phyloP scores from a whole-genome alignment of 805 yeast genomes.

The Ogataea henricii region DNA sequence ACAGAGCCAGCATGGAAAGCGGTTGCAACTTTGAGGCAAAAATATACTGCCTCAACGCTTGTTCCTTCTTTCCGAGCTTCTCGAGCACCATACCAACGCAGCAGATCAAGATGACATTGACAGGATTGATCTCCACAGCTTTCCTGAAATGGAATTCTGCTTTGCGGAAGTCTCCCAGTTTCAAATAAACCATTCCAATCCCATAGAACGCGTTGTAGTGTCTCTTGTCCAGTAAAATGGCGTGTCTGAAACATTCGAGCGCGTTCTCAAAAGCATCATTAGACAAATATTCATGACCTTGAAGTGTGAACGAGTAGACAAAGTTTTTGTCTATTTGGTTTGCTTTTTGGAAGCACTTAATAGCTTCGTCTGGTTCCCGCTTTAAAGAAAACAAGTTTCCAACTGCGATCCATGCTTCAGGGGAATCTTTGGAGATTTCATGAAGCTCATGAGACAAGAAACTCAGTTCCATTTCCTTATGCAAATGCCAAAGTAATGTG shows the following conservation, averaged over 20 bases:
- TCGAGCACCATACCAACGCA: slow-evolving; percentile 94
- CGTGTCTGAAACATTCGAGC: slow-evolving; percentile 75
- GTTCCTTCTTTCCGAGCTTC: slow-evolving; percentile 62
- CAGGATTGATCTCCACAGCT: slow-evolving; percentile 87
- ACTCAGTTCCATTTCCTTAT: slow-evolving; percentile 76
- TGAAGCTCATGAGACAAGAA: slow-evolving; percentile 78
- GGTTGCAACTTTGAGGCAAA: slow-evolving; percentile 86
- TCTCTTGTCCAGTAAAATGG: slow-evolving; percentile 72
- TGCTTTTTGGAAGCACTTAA: slow-evolving; percentile 82
- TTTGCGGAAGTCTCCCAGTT: slow-evolving; percentile 77
- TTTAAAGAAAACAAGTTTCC: slow-evolving; percentile 87
- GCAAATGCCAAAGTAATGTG: slow-evolving; percentile 90
- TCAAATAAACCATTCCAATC: slow-evolving; percentile 88
- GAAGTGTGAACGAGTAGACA: slow-evolving; percentile 87
- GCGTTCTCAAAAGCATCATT: slow-evolving; percentile 92
- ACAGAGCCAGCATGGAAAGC: slow-evolving; percentile 78
- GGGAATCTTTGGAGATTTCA: slow-evolving; percentile 58
- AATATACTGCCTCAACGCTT: slow-evolving; percentile 80
- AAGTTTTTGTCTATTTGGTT: slow-evolving; percentile 58
- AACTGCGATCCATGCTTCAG: slow-evolving; percentile 88
- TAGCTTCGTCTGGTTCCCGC: slow-evolving; percentile 86
- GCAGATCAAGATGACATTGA: slow-evolving; percentile 83
- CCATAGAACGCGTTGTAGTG: slow-evolving; percentile 97
- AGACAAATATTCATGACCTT: slow-evolving; percentile 89
- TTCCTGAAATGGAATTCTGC: slow-evolving; percentile 87